Base-by-base conservation (phyloP, 1,139 yeast species). In the Lizanozyma gosingica region DNA sequence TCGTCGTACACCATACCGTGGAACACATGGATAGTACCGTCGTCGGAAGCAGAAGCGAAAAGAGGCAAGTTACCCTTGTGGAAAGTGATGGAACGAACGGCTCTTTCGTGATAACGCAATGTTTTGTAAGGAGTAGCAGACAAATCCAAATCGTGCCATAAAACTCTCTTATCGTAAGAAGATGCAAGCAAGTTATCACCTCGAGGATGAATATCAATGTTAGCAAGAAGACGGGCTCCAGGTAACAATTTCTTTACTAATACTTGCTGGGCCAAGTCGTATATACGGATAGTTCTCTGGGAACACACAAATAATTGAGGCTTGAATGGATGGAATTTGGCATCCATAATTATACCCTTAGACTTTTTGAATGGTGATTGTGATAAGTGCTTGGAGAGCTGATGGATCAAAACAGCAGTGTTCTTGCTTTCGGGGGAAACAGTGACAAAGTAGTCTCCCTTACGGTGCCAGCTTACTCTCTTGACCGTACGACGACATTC, bases 1-100 rank as follows among this genome's bases (percentile, higher is more conserved):
- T 92, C 98, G 58, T 92, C 97, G 61, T 90, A 92, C 11, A 94
- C 97, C 8, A 95, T 83, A 37, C 94, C 95, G 61, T 92, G 98
- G 87, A 94, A 87, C 29, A 94, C 85, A 65, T 94, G 95, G 50
- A 92, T 80, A 36, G 73, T 65, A 22, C 97, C 97, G 63, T 92
- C 99, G 60, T 92, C 99, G 22, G 95, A 81, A n/a, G 95, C 95
- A 32, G 95, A 83, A 48, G 96, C 88, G 67, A 94, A 92, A 47
- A 92, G 69, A 39, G 99, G 98, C 49, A 90, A 69, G 29, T 76
- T 76, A 35, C 81, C 81, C 56, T 83, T 85, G 66, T 92, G 99
- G 78, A 83, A 92, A 41, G 78, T 73, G 43, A 87, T 90, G 40
- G 83, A 73, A 57, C 98, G 79, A 33, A 92, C 96, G 2, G 98